Percentiles rank a stretch among this genome's conserved stretches.
These are phyloP conservation scores for Erodium moschatum DNA, from an alignment of 441 rosid species.

Conservation along the genomic window DNA sequence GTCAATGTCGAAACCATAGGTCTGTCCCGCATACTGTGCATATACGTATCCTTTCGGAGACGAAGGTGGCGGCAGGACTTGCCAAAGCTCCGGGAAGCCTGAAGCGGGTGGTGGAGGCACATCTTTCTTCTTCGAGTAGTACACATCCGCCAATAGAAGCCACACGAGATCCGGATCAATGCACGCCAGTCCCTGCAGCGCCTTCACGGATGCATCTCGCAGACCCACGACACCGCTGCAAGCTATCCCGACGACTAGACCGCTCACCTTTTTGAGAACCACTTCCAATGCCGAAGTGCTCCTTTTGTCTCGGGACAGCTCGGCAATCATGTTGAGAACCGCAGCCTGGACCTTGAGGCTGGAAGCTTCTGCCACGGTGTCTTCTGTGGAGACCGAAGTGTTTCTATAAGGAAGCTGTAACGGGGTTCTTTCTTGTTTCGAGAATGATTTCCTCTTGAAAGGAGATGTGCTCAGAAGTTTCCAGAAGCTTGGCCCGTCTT, in stretches of 20 bases:
- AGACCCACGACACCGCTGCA: conserved; percentile 62
- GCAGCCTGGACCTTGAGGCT: conserved; percentile 75
- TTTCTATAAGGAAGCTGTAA: conserved; percentile 75
- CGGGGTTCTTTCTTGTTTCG: conserved; percentile 38
- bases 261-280: conserved; percentile 73
- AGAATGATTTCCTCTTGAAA: conserved; percentile 38
- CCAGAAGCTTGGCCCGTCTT: conserved; percentile 73
- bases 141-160: conserved; percentile 80
- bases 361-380: conserved; percentile 57
- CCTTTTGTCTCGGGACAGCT: conserved; percentile 46
- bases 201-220: conserved; percentile 56
- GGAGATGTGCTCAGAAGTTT: conserved; percentile 65
- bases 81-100: conserved; percentile 39
- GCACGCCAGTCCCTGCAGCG: conserved; percentile 61
- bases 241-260: conserved; percentile 76
- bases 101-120: conserved; percentile 42
- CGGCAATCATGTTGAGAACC: conserved; percentile 65
- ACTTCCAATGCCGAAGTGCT: conserved; percentile 64
- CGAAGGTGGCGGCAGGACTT: conserved; percentile 40
- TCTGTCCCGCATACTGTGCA: conserved; percentile 69
- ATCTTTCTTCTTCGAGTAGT: conserved; percentile 53
- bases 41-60: conserved; percentile 48
- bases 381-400: conserved; percentile 28
- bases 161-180: conserved; percentile 84
- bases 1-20: conserved; percentile 64